Conservation (phyloP, 345 rosid species). For the Balakata baccata region DNA sequence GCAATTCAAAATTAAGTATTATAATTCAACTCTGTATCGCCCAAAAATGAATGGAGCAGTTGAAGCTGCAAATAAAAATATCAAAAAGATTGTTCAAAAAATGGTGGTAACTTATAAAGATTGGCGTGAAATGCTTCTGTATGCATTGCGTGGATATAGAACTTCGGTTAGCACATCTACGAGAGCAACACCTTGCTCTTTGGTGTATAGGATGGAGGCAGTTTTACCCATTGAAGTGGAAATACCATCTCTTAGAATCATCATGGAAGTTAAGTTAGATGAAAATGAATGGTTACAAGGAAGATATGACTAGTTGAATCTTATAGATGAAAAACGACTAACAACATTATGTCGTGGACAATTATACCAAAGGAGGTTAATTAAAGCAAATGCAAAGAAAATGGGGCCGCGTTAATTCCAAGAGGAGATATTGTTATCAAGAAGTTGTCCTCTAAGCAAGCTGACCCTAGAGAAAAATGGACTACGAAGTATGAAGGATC, state of each 20-base stretch:
- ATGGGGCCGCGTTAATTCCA: neutral
- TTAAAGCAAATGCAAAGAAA: neutral
- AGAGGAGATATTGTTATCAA: neutral
- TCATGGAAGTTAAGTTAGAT: neutral
- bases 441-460: no score
- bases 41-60: neutral
- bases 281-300: neutral
- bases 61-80: neutral
- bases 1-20: neutral
- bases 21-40: neutral
- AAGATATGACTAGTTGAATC: neutral
- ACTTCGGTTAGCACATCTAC: neutral
- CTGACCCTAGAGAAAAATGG: neutral
- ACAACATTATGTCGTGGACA: neutral
- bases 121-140: neutral
- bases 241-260: neutral
- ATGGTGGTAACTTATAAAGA: neutral
- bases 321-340: neutral
- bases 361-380: no score
- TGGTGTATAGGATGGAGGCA: neutral
- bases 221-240: neutral
- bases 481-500: conserved; percentile 1
- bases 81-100: neutral
- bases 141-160: neutral
- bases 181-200: neutral